A percentile compares a stretch with the other conserved stretches of the same genome.
Evolutionary conservation across 2,329 filamentous ascomycete species (phyloP).

Genomic region (Pseudogymnoascus sp.): DNA sequence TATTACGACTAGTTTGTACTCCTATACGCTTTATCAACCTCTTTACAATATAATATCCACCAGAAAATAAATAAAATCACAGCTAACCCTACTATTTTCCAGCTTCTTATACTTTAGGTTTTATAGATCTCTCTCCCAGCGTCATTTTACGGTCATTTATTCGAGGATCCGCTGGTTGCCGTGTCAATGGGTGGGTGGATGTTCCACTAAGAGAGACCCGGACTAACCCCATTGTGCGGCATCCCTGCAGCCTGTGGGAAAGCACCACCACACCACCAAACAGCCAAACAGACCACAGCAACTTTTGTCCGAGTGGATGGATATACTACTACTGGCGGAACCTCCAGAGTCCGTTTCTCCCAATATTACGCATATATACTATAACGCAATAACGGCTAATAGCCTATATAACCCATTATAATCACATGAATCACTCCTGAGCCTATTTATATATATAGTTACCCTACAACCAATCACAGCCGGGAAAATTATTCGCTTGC

Average conservation of each 20-base stretch:
- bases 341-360: background rate
- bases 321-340: background rate
- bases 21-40: background rate
- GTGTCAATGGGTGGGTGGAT: slow-evolving; percentile 6
- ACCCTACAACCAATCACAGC: background rate
- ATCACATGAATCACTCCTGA: background rate
- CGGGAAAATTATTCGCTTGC: background rate
- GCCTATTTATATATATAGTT: background rate
- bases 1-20: background rate
- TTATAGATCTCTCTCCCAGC: background rate
- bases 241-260: background rate
- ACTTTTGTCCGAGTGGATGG: background rate
- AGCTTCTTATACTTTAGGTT: background rate
- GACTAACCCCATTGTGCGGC: slow-evolving; percentile 1
- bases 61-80: background rate
- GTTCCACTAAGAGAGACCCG: slow-evolving; percentile 2
- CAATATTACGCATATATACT: background rate
- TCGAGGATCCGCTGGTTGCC: slow-evolving; percentile 2
- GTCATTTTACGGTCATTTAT: background rate
- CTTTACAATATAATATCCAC: background rate
- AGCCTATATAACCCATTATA: background rate
- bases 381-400: background rate
- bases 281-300: background rate
- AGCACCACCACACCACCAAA: background rate
- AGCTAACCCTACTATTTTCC: background rate